A percentile compares a stretch with the other conserved stretches of the same genome.
phyloP scores from a whole-genome alignment of 108 stramenopile species.

The Craspedostauros australis region DNA sequence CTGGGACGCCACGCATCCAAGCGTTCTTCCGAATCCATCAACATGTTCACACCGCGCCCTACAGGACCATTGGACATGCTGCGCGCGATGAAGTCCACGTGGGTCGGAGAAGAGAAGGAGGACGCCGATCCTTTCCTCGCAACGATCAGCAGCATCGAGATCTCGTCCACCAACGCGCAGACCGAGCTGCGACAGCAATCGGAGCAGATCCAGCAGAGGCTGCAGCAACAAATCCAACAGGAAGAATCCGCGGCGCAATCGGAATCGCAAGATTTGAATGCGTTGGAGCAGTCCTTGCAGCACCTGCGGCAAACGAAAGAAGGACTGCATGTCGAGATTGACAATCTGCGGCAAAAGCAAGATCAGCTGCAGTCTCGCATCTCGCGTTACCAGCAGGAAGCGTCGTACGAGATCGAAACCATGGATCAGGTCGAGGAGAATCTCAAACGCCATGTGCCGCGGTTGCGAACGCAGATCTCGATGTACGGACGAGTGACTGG shows the following conservation, averaged over 20 bases:
- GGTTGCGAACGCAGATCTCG: conserved; percentile 30
- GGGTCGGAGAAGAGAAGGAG: no score
- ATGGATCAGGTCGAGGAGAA: conserved; percentile 37
- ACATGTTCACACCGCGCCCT: no score
- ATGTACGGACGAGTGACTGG: conserved; percentile 34
- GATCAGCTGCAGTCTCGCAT: conserved; percentile 13
- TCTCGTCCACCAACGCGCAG: no score
- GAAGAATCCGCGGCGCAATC: conserved; percentile 7
- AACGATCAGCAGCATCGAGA: no score
- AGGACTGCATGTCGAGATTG: conserved; percentile 12
- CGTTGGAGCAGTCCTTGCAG: conserved; percentile 4
- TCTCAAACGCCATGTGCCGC: conserved; percentile 33
- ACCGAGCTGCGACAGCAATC: conserved; percentile 1
- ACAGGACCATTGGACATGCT: no score
- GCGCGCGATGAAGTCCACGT: no score
- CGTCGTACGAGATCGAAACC: conserved; percentile 24
- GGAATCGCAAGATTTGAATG: conserved; percentile 15
- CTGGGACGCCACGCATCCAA: no score
- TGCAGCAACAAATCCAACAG: conserved; percentile 16
- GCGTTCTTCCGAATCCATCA: no score
- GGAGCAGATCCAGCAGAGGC: not conserved
- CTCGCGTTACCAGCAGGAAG: conserved; percentile 22
- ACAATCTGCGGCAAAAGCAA: conserved; percentile 17
- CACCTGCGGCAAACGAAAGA: conserved; percentile 7
- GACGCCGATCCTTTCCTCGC: no score